Base-by-base conservation (phyloP, 805 yeast species). In the Cyberlindnera bimundalis region DNA sequence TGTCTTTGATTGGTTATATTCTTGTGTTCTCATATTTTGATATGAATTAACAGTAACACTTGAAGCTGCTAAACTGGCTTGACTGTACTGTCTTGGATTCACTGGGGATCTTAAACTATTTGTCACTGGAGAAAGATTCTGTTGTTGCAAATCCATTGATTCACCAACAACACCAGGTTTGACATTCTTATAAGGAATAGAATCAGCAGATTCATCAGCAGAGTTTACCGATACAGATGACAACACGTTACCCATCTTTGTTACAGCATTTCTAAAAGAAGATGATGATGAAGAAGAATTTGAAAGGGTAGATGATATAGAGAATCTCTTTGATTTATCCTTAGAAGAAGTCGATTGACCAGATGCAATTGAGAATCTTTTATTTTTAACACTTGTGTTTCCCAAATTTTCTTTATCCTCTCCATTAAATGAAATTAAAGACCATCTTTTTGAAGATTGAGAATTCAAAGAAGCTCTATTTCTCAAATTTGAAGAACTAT, bases 371-470 rank as follows among this genome's bases (percentile, higher is more conserved):
- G 59, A 55, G 30, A 51, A 50, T 39, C 59, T 45, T 38, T 55
- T 55, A 12, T 31, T 33, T 31, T 37, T 45, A 11, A 24, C 13
- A 14, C 24, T 29, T 21, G 19, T 30, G 13, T 19, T 19, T 30
- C 33, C 39, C 16, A 42, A 29, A 27, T 43, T 51, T 19, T 51
- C 55, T 35, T 51, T 51, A 24, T 54, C 56, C 4, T 45, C 51
- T 11, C 45, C 46, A 17, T 41, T 48, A 29, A 56, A 55, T 3
- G 58, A 53, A n/a, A 56, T 20, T 15, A 56, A 21, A 3, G 60
- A 56, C 59, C 59, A 56, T 53, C 60, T 55, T 34, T 56, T 56
- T 3, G 59, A 55, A 28, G 44, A 36, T 30, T 48, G 50, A 5
- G 54, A 50, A 29, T 37, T 46, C 14, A 50, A 1, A 2, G 59